Evolutionary conservation across 2,329 filamentous ascomycete species (phyloP).

Genomic region (Zasmidium citrigriseum): DNA sequence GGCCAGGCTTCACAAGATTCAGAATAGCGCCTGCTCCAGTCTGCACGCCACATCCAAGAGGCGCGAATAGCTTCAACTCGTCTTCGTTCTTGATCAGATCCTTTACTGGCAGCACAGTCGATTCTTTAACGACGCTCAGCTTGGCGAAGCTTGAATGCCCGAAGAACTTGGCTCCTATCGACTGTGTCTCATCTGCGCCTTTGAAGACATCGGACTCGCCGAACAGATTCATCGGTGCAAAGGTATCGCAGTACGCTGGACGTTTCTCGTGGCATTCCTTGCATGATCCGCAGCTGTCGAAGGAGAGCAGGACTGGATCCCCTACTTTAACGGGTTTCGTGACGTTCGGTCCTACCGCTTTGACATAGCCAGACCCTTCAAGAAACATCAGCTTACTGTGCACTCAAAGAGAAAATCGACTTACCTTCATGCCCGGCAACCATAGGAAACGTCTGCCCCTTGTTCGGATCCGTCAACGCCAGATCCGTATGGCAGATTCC

Average conservation of each 20-base stretch:
- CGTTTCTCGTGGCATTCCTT: constrained; percentile 18
- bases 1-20: constrained; percentile 25
- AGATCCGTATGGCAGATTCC: constrained; percentile 32
- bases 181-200: constrained; percentile 7
- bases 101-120: constrained; percentile 22
- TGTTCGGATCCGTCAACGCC: constrained; percentile 17
- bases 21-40: constrained; percentile 29
- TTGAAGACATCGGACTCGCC: constrained; percentile 23
- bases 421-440: constrained; percentile 27
- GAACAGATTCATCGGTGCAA: constrained; percentile 21
- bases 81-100: constrained; percentile 24
- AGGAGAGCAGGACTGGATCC: constrained; percentile 28
- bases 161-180: constrained; percentile 29
- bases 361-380: constrained; percentile 45
- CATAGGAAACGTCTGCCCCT: constrained; percentile 26
- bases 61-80: constrained; percentile 27
- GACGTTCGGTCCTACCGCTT: constrained; percentile 41
- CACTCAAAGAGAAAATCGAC: neutral
- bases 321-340: constrained; percentile 23
- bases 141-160: constrained; percentile 30
- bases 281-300: constrained; percentile 24
- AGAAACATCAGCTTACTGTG: neutral
- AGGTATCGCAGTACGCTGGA: constrained; percentile 26
- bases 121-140: constrained; percentile 25
- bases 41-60: constrained; percentile 31